Conservation (phyloP, 2,329 filamentous ascomycete genomes). For the Paracoccidioides lutzii region DNA sequence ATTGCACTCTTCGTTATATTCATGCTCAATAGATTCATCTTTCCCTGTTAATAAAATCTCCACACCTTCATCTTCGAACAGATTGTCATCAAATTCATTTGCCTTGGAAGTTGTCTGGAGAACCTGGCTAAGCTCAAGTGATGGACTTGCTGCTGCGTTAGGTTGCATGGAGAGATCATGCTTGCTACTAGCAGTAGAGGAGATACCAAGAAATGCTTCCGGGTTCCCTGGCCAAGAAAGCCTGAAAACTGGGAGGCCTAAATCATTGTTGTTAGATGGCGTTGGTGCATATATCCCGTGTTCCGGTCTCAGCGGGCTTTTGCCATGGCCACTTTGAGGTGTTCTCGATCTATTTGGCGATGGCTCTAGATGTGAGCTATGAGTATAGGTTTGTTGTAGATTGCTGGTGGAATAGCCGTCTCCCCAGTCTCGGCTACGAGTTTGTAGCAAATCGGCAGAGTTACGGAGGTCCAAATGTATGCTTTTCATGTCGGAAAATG, state of each 20-base stretch:
- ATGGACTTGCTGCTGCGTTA: not conserved
- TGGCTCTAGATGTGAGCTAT: not conserved
- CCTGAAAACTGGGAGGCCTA: not conserved
- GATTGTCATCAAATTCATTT: not conserved
- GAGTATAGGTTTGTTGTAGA: not conserved
- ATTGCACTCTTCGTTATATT: not conserved
- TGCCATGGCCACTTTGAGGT: not conserved
- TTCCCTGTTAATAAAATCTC: conserved; percentile 12
- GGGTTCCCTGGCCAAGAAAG: not conserved
- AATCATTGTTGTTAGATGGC: not conserved
- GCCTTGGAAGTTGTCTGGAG: not conserved
- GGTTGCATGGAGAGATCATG: not conserved
- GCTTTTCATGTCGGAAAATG: conserved; percentile 2
- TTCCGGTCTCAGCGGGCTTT: not conserved
- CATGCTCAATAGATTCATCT: not conserved
- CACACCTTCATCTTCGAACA: conserved; percentile 4
- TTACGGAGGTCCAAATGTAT: not conserved
- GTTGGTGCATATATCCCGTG: not conserved
- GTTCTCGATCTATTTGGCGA: not conserved
- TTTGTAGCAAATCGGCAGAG: not conserved
- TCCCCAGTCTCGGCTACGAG: not conserved
- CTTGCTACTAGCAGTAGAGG: not conserved
- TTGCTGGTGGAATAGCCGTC: not conserved
- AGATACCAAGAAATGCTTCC: not conserved
- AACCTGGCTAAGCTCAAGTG: not conserved